Evolutionary conservation across 2,329 filamentous ascomycete genomes (phyloP), one percentile per base, ranked within the genome.

Genomic region (Trichoderma hamatum): DNA sequence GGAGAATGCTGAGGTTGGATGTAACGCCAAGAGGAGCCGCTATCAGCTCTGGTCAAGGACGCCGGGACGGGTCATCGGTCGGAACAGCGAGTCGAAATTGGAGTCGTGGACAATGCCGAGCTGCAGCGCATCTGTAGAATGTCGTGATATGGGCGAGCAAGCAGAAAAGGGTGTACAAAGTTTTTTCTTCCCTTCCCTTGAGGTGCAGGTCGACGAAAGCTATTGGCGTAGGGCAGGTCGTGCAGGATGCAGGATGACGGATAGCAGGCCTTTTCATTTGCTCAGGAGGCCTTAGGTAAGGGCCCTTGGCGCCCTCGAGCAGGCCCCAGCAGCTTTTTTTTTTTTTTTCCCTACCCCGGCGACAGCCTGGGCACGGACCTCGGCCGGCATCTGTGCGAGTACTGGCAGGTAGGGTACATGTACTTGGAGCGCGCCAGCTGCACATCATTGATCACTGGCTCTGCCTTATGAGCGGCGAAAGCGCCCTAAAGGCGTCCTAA

Each of bases 221-320:
- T 56, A 69, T 69, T 69, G 67, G 60, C 58, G 67, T 56, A 39
- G 60, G 56, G 52, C 34, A 52, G 64, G 64, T 66, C 39, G 55
- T 65, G 21, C 55, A 68, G 64, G 28, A 67, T 70, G 68, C 68
- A 56, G 56, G 49, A 70, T 70, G 68, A 70, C 68, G 55, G 68
- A 68, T 55, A 62, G 46, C 56, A 49, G 34, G 24, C 43, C 36
- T 36, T 52, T 30, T 52, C 68, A 59, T 59, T 58, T 66, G 68
- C 67, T 69, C 52, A 58, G 61, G 61, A 59, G 54, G 54, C 43
- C 61, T 65, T 69, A 60, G 61, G 67, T 69, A 69, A 65, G 61
- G 34, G 43, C 16, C 46, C 55, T 13, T 24, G 39, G 39, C 39
- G 39, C 39, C 39, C 39, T 43, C 2, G 39, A 43, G 39, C 52